A percentile compares a stretch with the other conserved stretches of the same genome.
Evolutionary conservation across 2,329 filamentous ascomycete species (phyloP).

Genomic region (Ambrosiella cleistominuta): DNA sequence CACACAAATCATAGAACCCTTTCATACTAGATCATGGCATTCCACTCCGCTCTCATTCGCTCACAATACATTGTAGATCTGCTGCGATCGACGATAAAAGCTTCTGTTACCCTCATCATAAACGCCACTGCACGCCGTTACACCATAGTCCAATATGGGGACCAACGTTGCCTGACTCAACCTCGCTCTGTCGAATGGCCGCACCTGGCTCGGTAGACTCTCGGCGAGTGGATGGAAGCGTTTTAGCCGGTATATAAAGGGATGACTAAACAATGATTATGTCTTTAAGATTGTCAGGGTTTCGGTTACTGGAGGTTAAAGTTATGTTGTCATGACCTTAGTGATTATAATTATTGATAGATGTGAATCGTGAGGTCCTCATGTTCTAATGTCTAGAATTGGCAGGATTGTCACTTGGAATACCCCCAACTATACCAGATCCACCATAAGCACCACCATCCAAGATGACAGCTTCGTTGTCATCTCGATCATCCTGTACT

Average conservation of each 20-base stretch:
- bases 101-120: too few relatives aligned
- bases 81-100: too few relatives aligned
- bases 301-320: neutral
- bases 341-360: neutral
- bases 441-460: slow-evolving; percentile 30
- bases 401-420: neutral
- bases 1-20: too few relatives aligned
- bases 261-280: too few relatives aligned
- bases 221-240: neutral
- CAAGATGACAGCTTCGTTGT: slow-evolving; percentile 42
- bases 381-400: neutral
- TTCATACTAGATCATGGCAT: too few relatives aligned
- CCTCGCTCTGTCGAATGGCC: neutral
- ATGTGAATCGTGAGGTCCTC: neutral
- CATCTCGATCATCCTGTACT: slow-evolving; percentile 40
- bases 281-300: too few relatives aligned
- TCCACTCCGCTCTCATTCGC: too few relatives aligned
- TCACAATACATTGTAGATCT: too few relatives aligned
- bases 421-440: neutral
- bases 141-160: neutral
- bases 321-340: neutral
- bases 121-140: too few relatives aligned
- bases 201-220: neutral
- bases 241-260: neutral
- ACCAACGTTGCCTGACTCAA: neutral